Base-by-base conservation (phyloP, 1,284 basidiomycete species). In the Leccinum angustisporum region DNA sequence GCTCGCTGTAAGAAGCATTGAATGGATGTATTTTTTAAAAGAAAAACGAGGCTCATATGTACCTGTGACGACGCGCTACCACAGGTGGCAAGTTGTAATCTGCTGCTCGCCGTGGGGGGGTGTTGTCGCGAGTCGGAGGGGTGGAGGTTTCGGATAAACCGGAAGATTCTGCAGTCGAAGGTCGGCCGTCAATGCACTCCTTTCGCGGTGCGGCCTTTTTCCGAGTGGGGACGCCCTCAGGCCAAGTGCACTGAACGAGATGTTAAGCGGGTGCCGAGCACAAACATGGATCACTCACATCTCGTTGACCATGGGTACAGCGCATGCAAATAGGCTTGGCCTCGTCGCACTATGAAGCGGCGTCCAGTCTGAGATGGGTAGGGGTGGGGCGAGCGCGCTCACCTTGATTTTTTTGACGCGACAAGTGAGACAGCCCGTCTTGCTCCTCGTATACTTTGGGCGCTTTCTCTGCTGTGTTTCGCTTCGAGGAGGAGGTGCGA, bases 371-470 rank as follows among this genome's bases (percentile, higher is more conserved):
- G 33, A 34, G 14, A 59, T 58, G 54, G 48, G 63, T 8, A 31
- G 46, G 59, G n/a, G 56, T 48, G 60, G 25, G 38, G 40, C 52
- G 46, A 55, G 72, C 40, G 36, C 31, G 63, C 81, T 59, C 64
- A 91, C 91, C 84, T 93, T 93, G 70, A 93, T 90, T 82, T 93
- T 93, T 80, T 93, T 93, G 65, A 85, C 83, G 69, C 91, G 84
- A 80, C 91, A 93, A 33, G 91, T 93, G 70, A 93, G 76, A 70
- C 91, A 93, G 21, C 91, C 91, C 1, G 90, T 91, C 77, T 93
- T 93, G 78, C 89, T 91, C 67, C 91, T 84, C 65, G 91, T 92
- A 70, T 92, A 93, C 78, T 93, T 93, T 57, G 90, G 91, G 54
- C 91, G 87, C 74, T 91, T 92, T 64, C 90, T 83, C 68, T 86